Percentiles rank a stretch among this genome's conserved stretches.
Evolutionary conservation across 192 early-diverging fungal genomes (phyloP).

Genomic region (Coemansia asiatica): DNA sequence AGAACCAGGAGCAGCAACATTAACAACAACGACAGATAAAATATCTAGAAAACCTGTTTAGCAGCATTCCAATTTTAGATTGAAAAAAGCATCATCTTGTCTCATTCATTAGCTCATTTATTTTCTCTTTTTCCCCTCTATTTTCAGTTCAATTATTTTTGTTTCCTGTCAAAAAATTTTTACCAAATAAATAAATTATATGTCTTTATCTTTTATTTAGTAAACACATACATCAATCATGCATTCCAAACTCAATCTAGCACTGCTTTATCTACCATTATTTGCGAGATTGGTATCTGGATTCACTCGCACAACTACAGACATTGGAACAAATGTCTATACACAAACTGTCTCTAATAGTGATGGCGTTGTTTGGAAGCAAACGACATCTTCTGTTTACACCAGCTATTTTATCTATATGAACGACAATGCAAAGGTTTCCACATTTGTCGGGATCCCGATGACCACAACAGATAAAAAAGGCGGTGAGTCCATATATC

Average conservation of each 20-base stretch:
- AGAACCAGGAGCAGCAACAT: not conserved
- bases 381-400: conserved; percentile 19
- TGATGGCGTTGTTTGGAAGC: conserved; percentile 9
- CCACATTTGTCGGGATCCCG: conserved; percentile 38
- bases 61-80: not conserved
- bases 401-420: conserved; percentile 43
- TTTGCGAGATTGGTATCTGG: conserved; percentile 10
- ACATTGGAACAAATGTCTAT: conserved; percentile 16
- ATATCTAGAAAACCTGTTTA: too few relatives aligned
- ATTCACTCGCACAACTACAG: conserved; percentile 26
- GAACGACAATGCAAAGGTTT: conserved; percentile 28
- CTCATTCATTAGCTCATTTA: not conserved
- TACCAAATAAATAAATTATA: not conserved
- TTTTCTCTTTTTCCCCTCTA: not conserved
- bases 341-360: conserved; percentile 8
- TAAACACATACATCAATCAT: too few relatives aligned
- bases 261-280: conserved; percentile 2
- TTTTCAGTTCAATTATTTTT: not conserved
- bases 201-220: not conserved
- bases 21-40: not conserved
- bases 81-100: not conserved
- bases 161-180: not conserved
- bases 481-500: conserved; percentile 22
- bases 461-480: conserved; percentile 30
- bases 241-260: not conserved